Evolutionary conservation across 2,329 filamentous ascomycete genomes (phyloP).

Genomic region (Colletotrichum sp.): DNA sequence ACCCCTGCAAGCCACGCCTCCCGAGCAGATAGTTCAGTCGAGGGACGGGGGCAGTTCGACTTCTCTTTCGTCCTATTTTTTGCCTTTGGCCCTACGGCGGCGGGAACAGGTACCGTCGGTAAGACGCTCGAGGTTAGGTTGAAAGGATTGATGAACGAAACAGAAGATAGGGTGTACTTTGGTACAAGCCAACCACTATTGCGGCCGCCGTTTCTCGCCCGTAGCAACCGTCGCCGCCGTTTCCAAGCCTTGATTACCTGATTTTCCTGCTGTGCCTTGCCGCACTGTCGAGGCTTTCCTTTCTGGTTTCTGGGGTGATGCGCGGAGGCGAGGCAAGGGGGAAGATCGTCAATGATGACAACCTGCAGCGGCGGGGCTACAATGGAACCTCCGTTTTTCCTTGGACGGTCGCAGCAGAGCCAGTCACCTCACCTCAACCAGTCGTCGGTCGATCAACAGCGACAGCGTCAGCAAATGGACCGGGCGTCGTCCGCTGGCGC

Average conservation of each 20-base stretch:
- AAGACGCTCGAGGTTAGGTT: not conserved
- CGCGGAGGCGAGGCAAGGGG: conserved; percentile 1
- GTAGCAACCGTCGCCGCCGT: not conserved
- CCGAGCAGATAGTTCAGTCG: conserved; percentile 10
- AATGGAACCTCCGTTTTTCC: conserved; percentile 13
- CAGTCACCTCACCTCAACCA: not conserved
- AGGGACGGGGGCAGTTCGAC: not conserved
- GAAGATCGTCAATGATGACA: conserved; percentile 18
- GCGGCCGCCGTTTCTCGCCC: not conserved
- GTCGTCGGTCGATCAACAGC: not conserved
- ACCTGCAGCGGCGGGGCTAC: conserved; percentile 7
- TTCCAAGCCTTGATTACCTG: not conserved
- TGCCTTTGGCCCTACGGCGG: not conserved
- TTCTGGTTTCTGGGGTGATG: conserved; percentile 20
- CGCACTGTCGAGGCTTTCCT: not conserved
- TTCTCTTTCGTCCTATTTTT: not conserved
- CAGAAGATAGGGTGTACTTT: not conserved
- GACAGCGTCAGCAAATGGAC: not conserved
- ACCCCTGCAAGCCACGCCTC: conserved; percentile 21
- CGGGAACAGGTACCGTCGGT: not conserved
- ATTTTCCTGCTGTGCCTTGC: conserved; percentile 4
- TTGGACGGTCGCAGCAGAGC: not conserved
- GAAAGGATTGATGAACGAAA: not conserved
- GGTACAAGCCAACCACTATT: not conserved
- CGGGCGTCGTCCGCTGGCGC: not conserved